Percentiles rank a stretch among this genome's conserved stretches.
phyloP scores from a whole-genome alignment of 2,329 filamentous ascomycete species.

The Cadophora sp. region DNA sequence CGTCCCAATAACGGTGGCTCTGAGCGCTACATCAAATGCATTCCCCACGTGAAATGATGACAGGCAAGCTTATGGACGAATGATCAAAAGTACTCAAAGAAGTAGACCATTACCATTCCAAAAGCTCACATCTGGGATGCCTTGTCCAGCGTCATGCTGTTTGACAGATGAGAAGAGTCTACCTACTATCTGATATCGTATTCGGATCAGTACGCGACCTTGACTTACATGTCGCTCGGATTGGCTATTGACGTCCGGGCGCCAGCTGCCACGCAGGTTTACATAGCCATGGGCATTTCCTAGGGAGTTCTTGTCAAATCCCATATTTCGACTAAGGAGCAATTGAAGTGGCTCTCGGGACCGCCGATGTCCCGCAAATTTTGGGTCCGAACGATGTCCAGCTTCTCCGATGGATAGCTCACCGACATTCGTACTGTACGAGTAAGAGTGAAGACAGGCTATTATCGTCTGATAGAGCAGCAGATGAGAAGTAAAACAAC shows the following conservation, averaged over 20 bases:
- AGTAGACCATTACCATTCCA: too few relatives aligned
- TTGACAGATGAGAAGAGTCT: too few relatives aligned
- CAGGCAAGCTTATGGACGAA: not conserved
- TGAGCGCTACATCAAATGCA: not conserved
- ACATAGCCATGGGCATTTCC: too few relatives aligned
- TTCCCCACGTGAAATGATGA: not conserved
- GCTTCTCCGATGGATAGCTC: not conserved
- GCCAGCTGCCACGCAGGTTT: not conserved
- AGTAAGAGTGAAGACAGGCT: not conserved
- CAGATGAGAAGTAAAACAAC: not conserved
- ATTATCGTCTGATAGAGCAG: not conserved
- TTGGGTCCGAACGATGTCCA: not conserved
- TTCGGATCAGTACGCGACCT: too few relatives aligned
- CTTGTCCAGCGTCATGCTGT: too few relatives aligned
- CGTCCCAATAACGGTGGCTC: not conserved
- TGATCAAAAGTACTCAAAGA: too few relatives aligned
- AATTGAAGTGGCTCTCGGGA: not conserved
- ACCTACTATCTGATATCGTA: too few relatives aligned
- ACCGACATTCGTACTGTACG: not conserved
- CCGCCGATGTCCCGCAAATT: not conserved
- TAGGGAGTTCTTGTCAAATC: not conserved
- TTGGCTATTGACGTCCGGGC: not conserved
- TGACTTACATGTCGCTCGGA: not conserved
- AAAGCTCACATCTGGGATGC: too few relatives aligned
- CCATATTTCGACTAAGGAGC: not conserved